Percentiles rank a stretch among this genome's conserved stretches.
Evolutionary conservation across 495 filamentous ascomycete species (phyloP).

Genomic region (Penicillium samsonianum): DNA sequence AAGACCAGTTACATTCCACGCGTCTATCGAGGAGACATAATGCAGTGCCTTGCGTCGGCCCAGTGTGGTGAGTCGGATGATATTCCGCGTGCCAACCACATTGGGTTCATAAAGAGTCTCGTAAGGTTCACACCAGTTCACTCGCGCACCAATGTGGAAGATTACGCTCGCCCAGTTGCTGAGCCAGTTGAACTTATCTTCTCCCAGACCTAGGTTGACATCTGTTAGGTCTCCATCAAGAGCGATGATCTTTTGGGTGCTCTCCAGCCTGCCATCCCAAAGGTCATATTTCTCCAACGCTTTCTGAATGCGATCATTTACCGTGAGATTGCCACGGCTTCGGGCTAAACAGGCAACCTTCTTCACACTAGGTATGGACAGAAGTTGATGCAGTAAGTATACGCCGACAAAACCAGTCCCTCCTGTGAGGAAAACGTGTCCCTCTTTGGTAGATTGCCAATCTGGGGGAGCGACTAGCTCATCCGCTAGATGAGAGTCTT

Average conservation of each 20-base stretch:
- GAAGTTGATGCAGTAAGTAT: conserved; percentile 4
- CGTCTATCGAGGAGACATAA: conserved; percentile 26
- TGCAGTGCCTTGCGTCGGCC: conserved; percentile 25
- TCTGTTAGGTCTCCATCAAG: conserved; percentile 19
- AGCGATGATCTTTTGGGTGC: conserved; percentile 7
- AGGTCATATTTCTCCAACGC: conserved; percentile 15
- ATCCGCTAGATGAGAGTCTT: background rate
- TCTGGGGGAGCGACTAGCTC: background rate
- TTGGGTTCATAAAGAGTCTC: conserved; percentile 19
- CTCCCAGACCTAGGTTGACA: conserved; percentile 1
- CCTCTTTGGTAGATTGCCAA: background rate
- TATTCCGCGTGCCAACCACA: conserved; percentile 20
- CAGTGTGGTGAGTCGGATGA: conserved; percentile 13
- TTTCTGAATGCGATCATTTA: background rate
- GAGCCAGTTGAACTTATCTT: conserved; percentile 9
- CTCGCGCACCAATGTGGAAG: conserved; percentile 25
- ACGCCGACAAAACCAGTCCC: conserved; percentile 18
- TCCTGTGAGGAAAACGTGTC: conserved; percentile 14
- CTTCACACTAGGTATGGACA: conserved; percentile 8
- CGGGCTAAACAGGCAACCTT: conserved; percentile 20
- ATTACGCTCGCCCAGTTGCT: conserved; percentile 14
- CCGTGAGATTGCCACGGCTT: background rate
- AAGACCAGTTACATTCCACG: conserved; percentile 13
- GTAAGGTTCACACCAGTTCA: conserved; percentile 29
- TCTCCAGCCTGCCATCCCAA: background rate